Base-by-base conservation (phyloP, 176 grass and related monocot species). In the Oryza glaberrima region DNA sequence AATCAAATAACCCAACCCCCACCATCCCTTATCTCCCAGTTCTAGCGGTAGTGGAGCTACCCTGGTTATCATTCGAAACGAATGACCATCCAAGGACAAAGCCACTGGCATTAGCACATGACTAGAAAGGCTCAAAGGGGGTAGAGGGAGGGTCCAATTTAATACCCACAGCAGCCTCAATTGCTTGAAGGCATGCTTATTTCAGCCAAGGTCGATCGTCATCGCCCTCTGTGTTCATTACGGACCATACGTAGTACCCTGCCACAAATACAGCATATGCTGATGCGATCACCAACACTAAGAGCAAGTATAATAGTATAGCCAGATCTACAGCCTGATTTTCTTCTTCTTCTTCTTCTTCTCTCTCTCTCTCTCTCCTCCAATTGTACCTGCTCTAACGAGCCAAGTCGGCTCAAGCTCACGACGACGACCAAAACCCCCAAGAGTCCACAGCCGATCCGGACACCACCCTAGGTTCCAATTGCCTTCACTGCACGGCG, bases 21-120 rank as follows among this genome's bases (percentile, higher is more conserved):
- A 35, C 11, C 12, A 32, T 71, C 81, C 81, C 52, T 69, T 56
- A 52, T 77, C 23, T 64, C 61, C 81, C 30, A 36, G 17, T 63
- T 41, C 22, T 83, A 9, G 40, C 16, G 32, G 22, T 38, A 15
- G 30, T 76, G 25, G 17, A 76, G 54, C 43, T 84, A 17, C 17
- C 45, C 80, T 69, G 77, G 65, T 88, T 91, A 78, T 80, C 77
- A 76, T 46, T 66, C 25, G 5, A 83, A 4, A 79, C 51, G 4
- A 20, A 40, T 49, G 81, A 89, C 71, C 85, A 20, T 88, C 89
- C 85, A 65, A 80, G 81, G 41, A 49, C 40, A 89, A 14, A 75
- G 0, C 48, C 63, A 52, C 70, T 22, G 43, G 40, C 45, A 85
- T 14, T 26, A 80, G 76, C 4, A 41, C 48, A 65, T 38, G 34